Base-by-base conservation (phyloP, 225 moss, liverwort and hornwort genomes). In the Asterella californica region DNA sequence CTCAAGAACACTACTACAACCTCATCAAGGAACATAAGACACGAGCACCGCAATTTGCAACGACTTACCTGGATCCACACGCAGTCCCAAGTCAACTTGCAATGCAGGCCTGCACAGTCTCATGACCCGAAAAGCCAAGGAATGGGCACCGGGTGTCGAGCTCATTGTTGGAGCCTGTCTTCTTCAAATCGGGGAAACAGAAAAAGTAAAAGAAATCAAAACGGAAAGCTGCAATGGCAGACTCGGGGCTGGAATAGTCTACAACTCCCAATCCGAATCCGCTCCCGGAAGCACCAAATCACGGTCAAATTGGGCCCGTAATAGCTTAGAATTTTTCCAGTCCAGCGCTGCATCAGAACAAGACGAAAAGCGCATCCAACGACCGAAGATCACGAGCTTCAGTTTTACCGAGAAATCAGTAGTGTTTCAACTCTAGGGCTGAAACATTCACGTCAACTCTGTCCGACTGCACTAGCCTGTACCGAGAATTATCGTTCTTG, bases 61-160 rank as follows among this genome's bases (percentile, higher is more conserved):
- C 25, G 42, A 65, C 42, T 72, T 47, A 88, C 87, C 82, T 70
- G 92, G 91, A 82, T 99, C 93, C 65, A 90, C 84, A 67, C 92
- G 87, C 71, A 99, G 81, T 50, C 95, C 93, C 65, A 95, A 84
- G 83, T 99, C 99, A 9, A 99, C 93, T 80, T 95, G 95, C 86
- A 99, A 83, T 55, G 99, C 90, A 30, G 99, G 99, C 46, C 99
- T 92, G 82, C 99, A 93, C 46, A 99, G 88, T 54, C 99, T 93
- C 99, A 99, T 99, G 18, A 99, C 95, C 50, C 99, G 90, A 78
- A 99, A 99, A 49, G 99, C 99, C 91, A 99, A 87, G 38, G 99
- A 93, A 79, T 99, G 99, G 70, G 91, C 90, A 68, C 86, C 90
- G 18, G 83, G 79, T 57, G 91, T 84, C 46, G 90, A 93, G 90